Base-by-base conservation (phyloP, 495 filamentous ascomycete genomes). In the Usnea hakonensis region DNA sequence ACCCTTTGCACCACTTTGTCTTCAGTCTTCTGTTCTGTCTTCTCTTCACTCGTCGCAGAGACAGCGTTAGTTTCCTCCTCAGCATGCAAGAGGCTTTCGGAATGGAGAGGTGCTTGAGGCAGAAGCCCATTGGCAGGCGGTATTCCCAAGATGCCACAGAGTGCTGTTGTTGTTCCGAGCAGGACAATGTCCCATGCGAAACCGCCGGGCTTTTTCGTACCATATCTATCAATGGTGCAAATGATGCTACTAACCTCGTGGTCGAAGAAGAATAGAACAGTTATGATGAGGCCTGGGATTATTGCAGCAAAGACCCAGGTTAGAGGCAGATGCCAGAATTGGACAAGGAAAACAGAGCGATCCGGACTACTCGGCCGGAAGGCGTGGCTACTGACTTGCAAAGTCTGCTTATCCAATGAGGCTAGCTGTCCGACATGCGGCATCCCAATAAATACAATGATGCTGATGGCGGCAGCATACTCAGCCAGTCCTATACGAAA, bases 211-310 rank as follows among this genome's bases (percentile, higher is more conserved):
- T 88, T 88, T 46, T 74, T 75, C 3, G 83, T 83, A 7, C 86
- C 85, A 68, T 89, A 88, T 21, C 84, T 80, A 23, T 83, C 79
- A 58, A 87, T 79, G 0, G 86, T 89, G 67, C 85, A 87, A 55
- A 88, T 88, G 59, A 89, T 89, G n/a, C 84, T 88, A 67, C 83
- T 87, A 30, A 89, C 84, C 66, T 89, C 86, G 58, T 88, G 87
- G 61, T 89, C 86, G 65, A 89, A 89, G 74, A 87, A 89, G 75
- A 88, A 89, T 0, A 89, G 78, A 0, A 84, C 75, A 2, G 85
- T 89, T 60, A 89, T 86, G 64, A 89, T 87, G 19, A 82, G 67
- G 0, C 86, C 86, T 0, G 85, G 85, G 3, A 88, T 72, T 10
- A 88, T 81, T 44, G 87, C 81, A 36, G 78, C 79, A 67, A 88